Evolutionary conservation across 1,139 yeast species (phyloP), one percentile per base, ranked within the genome.

Genomic region (Blastobotrys niveus): DNA sequence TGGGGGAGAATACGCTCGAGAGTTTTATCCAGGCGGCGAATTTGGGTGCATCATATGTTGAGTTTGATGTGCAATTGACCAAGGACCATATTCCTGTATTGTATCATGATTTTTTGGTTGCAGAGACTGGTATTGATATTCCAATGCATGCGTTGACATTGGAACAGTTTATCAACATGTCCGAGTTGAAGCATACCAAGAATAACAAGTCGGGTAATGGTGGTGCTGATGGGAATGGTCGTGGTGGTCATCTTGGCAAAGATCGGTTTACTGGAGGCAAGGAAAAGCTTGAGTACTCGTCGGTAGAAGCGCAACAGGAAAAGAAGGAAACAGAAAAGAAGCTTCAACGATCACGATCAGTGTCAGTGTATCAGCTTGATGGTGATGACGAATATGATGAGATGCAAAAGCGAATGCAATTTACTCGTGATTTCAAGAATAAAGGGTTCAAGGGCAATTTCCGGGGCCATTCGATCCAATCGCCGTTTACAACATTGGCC

Each of bases 21-120:
- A 85, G 95, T 1, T 91, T 91, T 55, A 85, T 91, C 60, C 95
- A 96, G 9, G 98, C 98, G 0, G 96, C 97, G 0, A 88, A 95
- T 3, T 70, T 91, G 54, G 98, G 98, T 31, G 96, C 94, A 9
- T 60, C 68, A 26, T 70, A 70, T 47, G 73, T 70, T 43, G 98
- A 91, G 64, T 91, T 91, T 62, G 98, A 91, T 64, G 97, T 91
- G 31, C 98, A 91, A 63, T 70, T 91, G 53, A 91, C 98, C n/a
- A 88, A 88, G 60, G 97, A 91, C 64, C 73, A 73, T 52, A 80
- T 87, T 10, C 97, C 97, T 1, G 97, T 91, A 10, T 84, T 91
- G 32, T 91, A 91, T 60, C 98, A 91, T 62, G 98, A 91, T 63
- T 91, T 91, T 61, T 66, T 88, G 25, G 96, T 91, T 35, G 95